These are phyloP conservation scores for Myrica gale DNA, from an alignment of 306 rosid genomes.

Conservation along the genomic window DNA sequence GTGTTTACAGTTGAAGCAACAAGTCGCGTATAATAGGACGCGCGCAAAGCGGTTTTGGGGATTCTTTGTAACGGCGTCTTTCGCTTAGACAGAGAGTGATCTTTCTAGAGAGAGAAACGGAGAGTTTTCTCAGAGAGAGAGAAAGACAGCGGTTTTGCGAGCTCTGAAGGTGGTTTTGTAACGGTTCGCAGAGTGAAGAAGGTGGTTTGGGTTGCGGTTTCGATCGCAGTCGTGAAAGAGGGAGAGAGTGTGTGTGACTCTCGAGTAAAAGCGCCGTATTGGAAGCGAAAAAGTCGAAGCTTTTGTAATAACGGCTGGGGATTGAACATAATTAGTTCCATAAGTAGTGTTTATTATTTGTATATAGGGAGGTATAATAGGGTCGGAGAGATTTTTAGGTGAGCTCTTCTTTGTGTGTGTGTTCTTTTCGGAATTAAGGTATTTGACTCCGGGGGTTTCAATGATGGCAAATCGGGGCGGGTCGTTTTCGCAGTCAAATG, in stretches of 20 bases:
- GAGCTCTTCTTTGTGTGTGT: constrained; percentile 4
- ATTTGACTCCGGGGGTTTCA: constrained; percentile 40
- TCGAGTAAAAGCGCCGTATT: background rate
- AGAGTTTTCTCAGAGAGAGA: constrained; percentile 11
- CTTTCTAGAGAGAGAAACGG: constrained; percentile 4
- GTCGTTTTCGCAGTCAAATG: constrained; percentile 43
- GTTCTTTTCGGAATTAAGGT: constrained; percentile 8
- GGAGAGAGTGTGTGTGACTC: background rate
- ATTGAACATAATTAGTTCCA: constrained; percentile 8
- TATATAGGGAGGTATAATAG: constrained; percentile 23
- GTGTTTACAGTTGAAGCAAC: constrained; percentile 14
- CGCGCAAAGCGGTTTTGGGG: constrained; percentile 44
- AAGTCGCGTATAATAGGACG: constrained; percentile 49
- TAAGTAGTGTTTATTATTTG: background rate
- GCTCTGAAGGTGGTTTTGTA: constrained; percentile 37
- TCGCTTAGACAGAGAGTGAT: constrained; percentile 11
- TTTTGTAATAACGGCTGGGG: constrained; percentile 14
- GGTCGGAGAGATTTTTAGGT: background rate
- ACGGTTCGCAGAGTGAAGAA: constrained; percentile 26
- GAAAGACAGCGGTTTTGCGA: constrained; percentile 25
- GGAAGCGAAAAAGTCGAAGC: constrained; percentile 34
- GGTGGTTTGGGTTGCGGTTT: constrained; percentile 36
- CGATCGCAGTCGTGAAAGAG: constrained; percentile 27
- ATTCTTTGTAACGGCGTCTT: constrained; percentile 52
- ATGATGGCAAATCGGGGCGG: constrained; percentile 67